phyloP scores from a whole-genome alignment of 2,329 filamentous ascomycete species.

The Neurospora sp. region DNA sequence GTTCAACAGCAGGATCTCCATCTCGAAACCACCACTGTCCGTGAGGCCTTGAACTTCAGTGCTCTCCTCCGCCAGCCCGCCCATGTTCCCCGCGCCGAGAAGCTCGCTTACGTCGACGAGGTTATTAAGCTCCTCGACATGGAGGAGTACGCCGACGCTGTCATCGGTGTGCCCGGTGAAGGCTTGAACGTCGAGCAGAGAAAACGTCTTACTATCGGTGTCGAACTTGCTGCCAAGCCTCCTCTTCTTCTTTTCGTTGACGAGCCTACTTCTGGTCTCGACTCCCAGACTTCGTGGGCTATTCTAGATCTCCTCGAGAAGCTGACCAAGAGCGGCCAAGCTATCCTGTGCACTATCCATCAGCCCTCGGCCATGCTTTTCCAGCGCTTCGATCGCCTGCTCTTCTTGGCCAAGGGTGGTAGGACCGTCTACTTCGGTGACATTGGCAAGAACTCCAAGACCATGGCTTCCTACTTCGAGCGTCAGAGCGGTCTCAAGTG shows the following conservation, averaged over 20 bases:
- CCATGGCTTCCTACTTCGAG: slow-evolving; percentile 67
- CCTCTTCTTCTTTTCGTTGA: slow-evolving; percentile 85
- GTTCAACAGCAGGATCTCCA: slow-evolving; percentile 92
- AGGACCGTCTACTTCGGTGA: slow-evolving; percentile 75
- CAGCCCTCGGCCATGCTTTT: slow-evolving; percentile 95
- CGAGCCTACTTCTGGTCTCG: slow-evolving; percentile 88
- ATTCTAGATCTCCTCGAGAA: slow-evolving; percentile 85
- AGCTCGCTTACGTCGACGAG: slow-evolving; percentile 79
- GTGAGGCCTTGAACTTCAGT: slow-evolving; percentile 80
- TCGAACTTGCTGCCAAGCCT: slow-evolving; percentile 91
- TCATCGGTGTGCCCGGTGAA: slow-evolving; percentile 84
- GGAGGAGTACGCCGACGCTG: slow-evolving; percentile 79
- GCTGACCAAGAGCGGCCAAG: slow-evolving; percentile 78
- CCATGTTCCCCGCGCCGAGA: slow-evolving; percentile 62
- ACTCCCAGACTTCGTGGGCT: slow-evolving; percentile 88
- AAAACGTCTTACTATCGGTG: slow-evolving; percentile 81
- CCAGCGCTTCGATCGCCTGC: slow-evolving; percentile 75
- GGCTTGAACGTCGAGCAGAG: slow-evolving; percentile 65
- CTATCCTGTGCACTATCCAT: slow-evolving; percentile 94
- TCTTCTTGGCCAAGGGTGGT: slow-evolving; percentile 69
- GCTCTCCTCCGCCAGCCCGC: slow-evolving; percentile 77
- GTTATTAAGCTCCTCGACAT: slow-evolving; percentile 88
- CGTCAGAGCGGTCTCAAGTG: slow-evolving; percentile 57
- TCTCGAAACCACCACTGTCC: slow-evolving; percentile 72
- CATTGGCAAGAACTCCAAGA: slow-evolving; percentile 60